These are phyloP conservation scores for Xylariomycetidae sp. DNA, from an alignment of 2,329 filamentous ascomycete genomes.

Conservation along the genomic window DNA sequence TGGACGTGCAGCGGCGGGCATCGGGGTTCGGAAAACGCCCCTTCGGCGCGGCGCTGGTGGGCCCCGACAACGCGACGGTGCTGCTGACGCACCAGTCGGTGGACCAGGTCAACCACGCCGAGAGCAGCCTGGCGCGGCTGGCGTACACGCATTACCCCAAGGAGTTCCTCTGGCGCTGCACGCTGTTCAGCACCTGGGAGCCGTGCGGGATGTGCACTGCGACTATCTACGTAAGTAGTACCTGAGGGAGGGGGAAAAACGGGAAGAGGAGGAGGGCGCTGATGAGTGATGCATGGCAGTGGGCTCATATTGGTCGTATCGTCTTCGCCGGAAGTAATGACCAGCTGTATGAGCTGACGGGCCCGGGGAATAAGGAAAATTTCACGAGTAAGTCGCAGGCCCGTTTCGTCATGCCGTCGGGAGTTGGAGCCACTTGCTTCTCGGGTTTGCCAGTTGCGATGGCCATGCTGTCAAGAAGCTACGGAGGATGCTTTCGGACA, in stretches of 20 bases:
- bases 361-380: conserved; percentile 43
- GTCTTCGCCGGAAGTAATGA: conserved; percentile 45
- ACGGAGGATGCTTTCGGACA: no score
- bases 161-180: conserved; percentile 42
- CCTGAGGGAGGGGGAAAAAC: background rate
- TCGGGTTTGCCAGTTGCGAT: no score
- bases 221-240: conserved; percentile 17
- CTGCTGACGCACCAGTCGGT: conserved; percentile 43
- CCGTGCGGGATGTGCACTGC: conserved; percentile 47
- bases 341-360: conserved; percentile 37
- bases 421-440: no score
- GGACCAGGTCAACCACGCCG: conserved; percentile 47
- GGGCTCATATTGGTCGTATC: conserved; percentile 47
- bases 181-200: conserved; percentile 48
- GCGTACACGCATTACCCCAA: conserved; percentile 42
- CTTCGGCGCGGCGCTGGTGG: conserved; percentile 42
- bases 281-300: conserved; percentile 28
- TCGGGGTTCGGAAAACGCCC: conserved; percentile 41
- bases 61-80: conserved; percentile 42
- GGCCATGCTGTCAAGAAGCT: no score
- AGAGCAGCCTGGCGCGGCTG: conserved; percentile 42
- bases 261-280: conserved; percentile 16
- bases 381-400: no score
- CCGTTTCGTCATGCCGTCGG: no score
- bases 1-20: conserved; percentile 36